phyloP scores from a whole-genome alignment of 345 rosid genomes.

The Firmiana major region DNA sequence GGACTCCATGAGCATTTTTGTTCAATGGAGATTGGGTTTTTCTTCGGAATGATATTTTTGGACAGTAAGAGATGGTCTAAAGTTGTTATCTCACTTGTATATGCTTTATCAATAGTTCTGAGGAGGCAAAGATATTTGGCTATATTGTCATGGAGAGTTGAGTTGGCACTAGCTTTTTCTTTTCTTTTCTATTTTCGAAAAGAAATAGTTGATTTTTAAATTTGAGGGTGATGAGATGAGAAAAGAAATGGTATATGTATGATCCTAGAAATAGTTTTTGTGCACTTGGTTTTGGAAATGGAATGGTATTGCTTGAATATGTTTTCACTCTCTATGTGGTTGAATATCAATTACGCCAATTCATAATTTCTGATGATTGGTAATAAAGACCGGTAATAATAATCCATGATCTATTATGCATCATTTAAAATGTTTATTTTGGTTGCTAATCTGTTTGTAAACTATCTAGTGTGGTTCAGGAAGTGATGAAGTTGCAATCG shows the following conservation, averaged over 20 bases:
- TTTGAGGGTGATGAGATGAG: background rate
- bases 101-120: background rate
- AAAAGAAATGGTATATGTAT: background rate
- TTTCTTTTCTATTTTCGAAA: background rate
- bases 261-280: background rate
- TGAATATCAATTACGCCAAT: background rate
- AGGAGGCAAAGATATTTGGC: background rate
- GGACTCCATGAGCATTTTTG: background rate
- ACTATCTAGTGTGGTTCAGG: conserved; percentile 78
- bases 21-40: background rate
- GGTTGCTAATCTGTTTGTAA: conserved; percentile 24
- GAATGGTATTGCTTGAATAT: background rate
- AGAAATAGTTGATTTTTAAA: background rate
- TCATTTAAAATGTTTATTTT: background rate
- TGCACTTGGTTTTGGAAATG: background rate
- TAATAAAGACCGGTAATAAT: background rate
- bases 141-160: background rate
- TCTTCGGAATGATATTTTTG: background rate
- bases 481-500: conserved; percentile 72
- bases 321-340: background rate
- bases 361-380: background rate
- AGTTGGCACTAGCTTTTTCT: background rate
- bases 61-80: background rate
- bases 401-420: background rate
- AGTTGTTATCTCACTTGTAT: background rate